These are phyloP conservation scores for Neopestalotiopsis clavispora DNA, from an alignment of 2,329 filamentous ascomycete genomes.

Conservation along the genomic window DNA sequence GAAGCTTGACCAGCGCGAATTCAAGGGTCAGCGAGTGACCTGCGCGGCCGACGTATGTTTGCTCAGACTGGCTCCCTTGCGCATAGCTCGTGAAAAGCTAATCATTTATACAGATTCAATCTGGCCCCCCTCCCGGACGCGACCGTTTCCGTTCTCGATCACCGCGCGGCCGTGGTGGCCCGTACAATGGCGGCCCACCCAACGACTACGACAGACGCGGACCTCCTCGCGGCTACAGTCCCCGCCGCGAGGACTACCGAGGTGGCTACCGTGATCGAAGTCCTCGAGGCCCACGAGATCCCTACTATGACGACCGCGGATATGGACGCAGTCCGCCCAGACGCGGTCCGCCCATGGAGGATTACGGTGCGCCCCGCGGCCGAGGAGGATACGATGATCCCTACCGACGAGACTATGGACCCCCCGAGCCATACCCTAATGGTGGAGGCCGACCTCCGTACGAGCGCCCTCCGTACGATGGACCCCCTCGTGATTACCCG, in stretches of 20 bases:
- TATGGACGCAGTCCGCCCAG: slow-evolving; percentile 78
- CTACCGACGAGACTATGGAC: slow-evolving; percentile 70
- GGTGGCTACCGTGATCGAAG: slow-evolving; percentile 89
- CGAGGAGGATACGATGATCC: slow-evolving; percentile 77
- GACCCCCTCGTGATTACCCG: slow-evolving; percentile 44
- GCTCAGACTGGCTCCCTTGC: slow-evolving; percentile 3
- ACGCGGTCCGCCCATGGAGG: slow-evolving; percentile 72
- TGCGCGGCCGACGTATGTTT: slow-evolving; percentile 84
- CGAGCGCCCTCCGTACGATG: slow-evolving; percentile 57
- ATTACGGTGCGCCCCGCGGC: slow-evolving; percentile 73
- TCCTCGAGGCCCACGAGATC: slow-evolving; percentile 63
- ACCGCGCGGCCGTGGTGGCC: slow-evolving; percentile 69
- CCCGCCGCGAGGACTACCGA: slow-evolving; percentile 67
- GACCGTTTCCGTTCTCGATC: slow-evolving; percentile 82
- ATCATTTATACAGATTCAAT: slow-evolving; percentile 66
- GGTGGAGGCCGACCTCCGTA: slow-evolving; percentile 54
- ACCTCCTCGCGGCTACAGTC: slow-evolving; percentile 80
- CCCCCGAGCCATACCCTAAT: slow-evolving; percentile 65
- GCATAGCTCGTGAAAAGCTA: not conserved
- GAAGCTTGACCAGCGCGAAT: slow-evolving; percentile 91
- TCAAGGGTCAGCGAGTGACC: slow-evolving; percentile 85
- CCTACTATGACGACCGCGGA: slow-evolving; percentile 86
- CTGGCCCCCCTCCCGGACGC: slow-evolving; percentile 73
- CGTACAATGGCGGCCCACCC: slow-evolving; percentile 60
- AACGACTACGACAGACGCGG: slow-evolving; percentile 67